Evolutionary conservation across 164 flowering plant genomes (phyloP).

Genomic region (Vitis cinerea): DNA sequence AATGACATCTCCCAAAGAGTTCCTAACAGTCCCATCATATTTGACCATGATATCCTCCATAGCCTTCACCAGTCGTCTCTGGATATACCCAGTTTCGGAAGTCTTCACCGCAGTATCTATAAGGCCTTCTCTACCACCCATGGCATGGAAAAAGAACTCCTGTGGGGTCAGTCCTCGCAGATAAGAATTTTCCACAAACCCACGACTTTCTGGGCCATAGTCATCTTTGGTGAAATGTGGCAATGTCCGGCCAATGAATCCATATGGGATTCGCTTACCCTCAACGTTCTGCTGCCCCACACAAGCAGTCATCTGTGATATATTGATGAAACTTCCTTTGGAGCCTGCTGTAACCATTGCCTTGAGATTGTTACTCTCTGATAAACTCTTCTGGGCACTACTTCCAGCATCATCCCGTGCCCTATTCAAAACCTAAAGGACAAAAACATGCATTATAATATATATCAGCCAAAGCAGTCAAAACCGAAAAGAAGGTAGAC

Average conservation of each 20-base stretch:
- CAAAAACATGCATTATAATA: neutral
- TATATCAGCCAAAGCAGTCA: neutral
- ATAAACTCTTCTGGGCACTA: slow-evolving; percentile 95
- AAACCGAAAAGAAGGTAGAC: neutral
- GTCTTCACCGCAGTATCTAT: slow-evolving; percentile 99
- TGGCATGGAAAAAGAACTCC: slow-evolving; percentile 98
- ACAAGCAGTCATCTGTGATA: slow-evolving; percentile 99
- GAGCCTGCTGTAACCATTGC: slow-evolving; percentile 99
- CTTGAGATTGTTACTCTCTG: slow-evolving; percentile 96
- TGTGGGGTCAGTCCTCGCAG: slow-evolving; percentile 94
- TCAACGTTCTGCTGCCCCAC: slow-evolving; percentile 99
- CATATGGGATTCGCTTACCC: slow-evolving; percentile 96
- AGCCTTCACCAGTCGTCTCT: slow-evolving; percentile 94
- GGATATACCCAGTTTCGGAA: slow-evolving; percentile 98
- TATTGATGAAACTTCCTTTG: slow-evolving; percentile 97
- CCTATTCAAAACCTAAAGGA: slow-evolving; percentile 76
- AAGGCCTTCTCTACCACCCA: slow-evolving; percentile 99
- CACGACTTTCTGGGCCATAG: slow-evolving; percentile 98
- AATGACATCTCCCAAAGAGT: slow-evolving; percentile 93
- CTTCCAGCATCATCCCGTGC: slow-evolving; percentile 99
- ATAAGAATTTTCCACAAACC: slow-evolving; percentile 98
- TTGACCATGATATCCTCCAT: slow-evolving; percentile 99
- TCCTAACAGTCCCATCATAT: slow-evolving; percentile 97
- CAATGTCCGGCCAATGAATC: slow-evolving; percentile 81
- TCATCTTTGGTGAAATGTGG: slow-evolving; percentile 99